These are phyloP conservation scores for Eucalyptus rudis DNA, from an alignment of 345 rosid species.

Conservation along the genomic window DNA sequence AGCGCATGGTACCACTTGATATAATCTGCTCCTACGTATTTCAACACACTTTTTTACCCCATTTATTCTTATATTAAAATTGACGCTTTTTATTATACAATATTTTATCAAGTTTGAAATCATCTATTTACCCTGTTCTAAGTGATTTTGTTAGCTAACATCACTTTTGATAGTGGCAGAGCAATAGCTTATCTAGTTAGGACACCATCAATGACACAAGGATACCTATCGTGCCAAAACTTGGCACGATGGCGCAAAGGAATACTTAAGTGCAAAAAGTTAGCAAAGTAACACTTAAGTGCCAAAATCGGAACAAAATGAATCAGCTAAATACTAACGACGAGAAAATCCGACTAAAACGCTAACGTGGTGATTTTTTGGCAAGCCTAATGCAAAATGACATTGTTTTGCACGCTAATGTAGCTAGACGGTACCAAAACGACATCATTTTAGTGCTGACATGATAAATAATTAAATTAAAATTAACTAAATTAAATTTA, in stretches of 20 bases:
- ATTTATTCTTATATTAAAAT: too few relatives aligned
- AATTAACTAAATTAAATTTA: too few relatives aligned
- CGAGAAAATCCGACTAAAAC: accelerated
- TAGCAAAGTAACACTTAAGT: accelerated
- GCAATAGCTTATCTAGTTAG: neutral
- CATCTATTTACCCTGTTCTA: too few relatives aligned
- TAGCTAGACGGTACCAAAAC: too few relatives aligned
- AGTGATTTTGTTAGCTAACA: neutral
- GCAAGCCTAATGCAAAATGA: too few relatives aligned
- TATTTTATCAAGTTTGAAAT: too few relatives aligned
- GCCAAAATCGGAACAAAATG: too few relatives aligned
- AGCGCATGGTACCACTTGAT: neutral
- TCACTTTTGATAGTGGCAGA: neutral
- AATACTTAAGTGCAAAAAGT: too few relatives aligned
- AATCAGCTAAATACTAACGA: accelerated
- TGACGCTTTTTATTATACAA: too few relatives aligned
- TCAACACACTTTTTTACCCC: neutral
- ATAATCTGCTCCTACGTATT: neutral
- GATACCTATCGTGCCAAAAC: too few relatives aligned
- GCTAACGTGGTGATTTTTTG: accelerated
- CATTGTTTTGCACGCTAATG: accelerated
- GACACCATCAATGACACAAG: neutral
- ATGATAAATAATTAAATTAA: too few relatives aligned
- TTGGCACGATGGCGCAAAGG: too few relatives aligned
- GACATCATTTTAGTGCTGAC: accelerated